Conservation (phyloP, 768 basidiomycete genomes). For the Galerina marginata region DNA sequence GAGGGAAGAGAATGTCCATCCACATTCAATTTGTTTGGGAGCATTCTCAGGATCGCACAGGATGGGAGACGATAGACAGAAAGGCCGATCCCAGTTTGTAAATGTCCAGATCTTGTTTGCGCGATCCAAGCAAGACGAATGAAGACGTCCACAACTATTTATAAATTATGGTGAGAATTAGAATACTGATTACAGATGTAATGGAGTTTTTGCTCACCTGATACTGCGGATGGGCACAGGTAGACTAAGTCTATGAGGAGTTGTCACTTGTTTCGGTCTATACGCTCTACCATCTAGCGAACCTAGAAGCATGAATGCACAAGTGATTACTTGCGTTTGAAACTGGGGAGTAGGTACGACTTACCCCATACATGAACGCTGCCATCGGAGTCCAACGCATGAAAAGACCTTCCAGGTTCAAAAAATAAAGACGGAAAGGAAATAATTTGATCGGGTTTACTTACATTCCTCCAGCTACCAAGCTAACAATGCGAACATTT, state of each 20-base stretch:
- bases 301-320: too few relatives aligned
- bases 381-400: conserved; percentile 81
- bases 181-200: neutral
- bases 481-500: conserved; percentile 66
- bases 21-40: conserved; percentile 72
- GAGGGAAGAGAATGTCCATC: conserved; percentile 80
- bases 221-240: conserved; percentile 65
- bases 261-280: conserved; percentile 45
- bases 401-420: conserved; percentile 69
- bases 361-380: conserved; percentile 82
- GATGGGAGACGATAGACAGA: conserved; percentile 57
- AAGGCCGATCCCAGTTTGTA: conserved; percentile 79
- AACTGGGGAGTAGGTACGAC: conserved; percentile 11
- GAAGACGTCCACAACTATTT: conserved; percentile 76
- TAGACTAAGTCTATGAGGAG: conserved; percentile 63
- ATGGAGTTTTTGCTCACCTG: conserved; percentile 51
- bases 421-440: conserved; percentile 6
- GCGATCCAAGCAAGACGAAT: conserved; percentile 69
- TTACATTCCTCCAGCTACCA: conserved; percentile 85
- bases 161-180: conserved; percentile 9
- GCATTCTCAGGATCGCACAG: conserved; percentile 49
- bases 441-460: conserved; percentile 27
- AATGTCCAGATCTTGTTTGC: conserved; percentile 74
- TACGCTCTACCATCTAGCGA: too few relatives aligned
- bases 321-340: too few relatives aligned